Evolutionary conservation across 352 stramenopile genomes (phyloP).

Genomic region (Nothophytophthora sp.): DNA sequence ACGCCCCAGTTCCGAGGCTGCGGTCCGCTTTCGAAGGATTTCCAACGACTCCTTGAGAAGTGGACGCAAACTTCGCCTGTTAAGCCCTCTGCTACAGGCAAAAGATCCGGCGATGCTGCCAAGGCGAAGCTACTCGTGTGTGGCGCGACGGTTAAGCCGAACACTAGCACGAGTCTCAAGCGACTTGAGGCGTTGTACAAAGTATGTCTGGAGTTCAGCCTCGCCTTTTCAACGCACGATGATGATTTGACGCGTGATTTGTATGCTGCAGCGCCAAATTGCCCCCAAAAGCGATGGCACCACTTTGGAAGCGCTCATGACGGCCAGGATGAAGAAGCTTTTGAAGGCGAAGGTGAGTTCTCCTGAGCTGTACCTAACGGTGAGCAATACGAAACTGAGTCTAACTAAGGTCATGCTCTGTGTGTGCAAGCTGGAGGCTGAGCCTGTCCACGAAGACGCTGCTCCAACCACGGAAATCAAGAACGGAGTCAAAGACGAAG

Average conservation of each 20-base stretch:
- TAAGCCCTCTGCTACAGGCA: conserved; percentile 20
- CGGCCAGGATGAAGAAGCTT: conserved; percentile 48
- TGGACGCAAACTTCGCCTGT: conserved; percentile 46
- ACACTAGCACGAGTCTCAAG: conserved; percentile 50
- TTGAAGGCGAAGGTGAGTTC: conserved; percentile 38
- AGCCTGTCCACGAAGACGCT: conserved; percentile 7
- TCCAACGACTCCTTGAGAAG: conserved; percentile 67
- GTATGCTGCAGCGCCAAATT: conserved; percentile 25
- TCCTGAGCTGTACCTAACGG: no score
- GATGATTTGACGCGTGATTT: not conserved
- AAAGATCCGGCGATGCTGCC: conserved; percentile 14
- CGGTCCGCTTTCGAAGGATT: conserved; percentile 57
- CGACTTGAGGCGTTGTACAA: conserved; percentile 70
- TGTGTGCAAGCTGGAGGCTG: not conserved
- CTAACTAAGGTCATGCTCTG: not conserved
- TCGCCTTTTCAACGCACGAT: no score
- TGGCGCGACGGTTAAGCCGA: conserved; percentile 45
- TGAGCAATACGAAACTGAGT: not conserved
- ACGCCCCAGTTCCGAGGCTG: conserved; percentile 54
- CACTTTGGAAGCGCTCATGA: conserved; percentile 43
- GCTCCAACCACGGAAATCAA: conserved; percentile 1
- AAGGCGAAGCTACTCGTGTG: conserved; percentile 52
- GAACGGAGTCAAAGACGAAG: conserved; percentile 10
- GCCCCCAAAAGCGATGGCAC: conserved; percentile 31
- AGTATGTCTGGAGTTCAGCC: conserved; percentile 39